Evolutionary conservation across 345 rosid genomes (phyloP), one percentile per base, ranked within the genome.

Genomic region (Populus simonii): DNA sequence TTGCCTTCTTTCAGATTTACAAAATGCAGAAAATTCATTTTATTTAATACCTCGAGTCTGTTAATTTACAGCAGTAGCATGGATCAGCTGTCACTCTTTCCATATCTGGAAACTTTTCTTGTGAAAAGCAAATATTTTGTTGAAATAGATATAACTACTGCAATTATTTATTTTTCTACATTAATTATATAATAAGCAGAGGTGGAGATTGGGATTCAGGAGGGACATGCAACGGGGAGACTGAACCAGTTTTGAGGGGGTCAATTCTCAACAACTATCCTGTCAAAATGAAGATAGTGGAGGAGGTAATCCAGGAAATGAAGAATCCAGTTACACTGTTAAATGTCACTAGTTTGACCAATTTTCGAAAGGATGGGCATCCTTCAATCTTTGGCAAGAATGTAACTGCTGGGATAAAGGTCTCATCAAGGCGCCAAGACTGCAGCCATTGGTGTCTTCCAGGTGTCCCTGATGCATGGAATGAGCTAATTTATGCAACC

Each of bases 371-470:
- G 80, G 99, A 93, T 61, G 97, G 99, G 15, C 99, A 93, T 79
- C 98, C 98, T 1, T 92, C 98, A 7, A 71, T 91, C 72, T 95
- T 83, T 51, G 92, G 99, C 49, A 93, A 90, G 89, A 87, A 76
- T 66, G 51, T 69, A 31, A 80, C 72, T 0, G 80, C 75, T 7
- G 89, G 89, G 47, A 83, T 74, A 75, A 85, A 76, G 82, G 81
- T 83, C 43, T 83, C 91, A 3, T 69, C 69, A 4, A 86, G 86
- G 74, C 85, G 86, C 71, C 97, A 95, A 75, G 98, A 95, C 79
- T 95, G 99, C 84, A 95, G 99, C 84, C 99, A 95, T 75, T 95
- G 99, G 99, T 95, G 98, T 84, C 89, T 95, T 80, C 99, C 97
- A 0, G 98, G 99, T 35, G 91, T 95, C 51, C 99, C 98, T 2